phyloP scores from a whole-genome alignment of 2,329 filamentous ascomycete genomes.

The Monosporascus sp. region DNA sequence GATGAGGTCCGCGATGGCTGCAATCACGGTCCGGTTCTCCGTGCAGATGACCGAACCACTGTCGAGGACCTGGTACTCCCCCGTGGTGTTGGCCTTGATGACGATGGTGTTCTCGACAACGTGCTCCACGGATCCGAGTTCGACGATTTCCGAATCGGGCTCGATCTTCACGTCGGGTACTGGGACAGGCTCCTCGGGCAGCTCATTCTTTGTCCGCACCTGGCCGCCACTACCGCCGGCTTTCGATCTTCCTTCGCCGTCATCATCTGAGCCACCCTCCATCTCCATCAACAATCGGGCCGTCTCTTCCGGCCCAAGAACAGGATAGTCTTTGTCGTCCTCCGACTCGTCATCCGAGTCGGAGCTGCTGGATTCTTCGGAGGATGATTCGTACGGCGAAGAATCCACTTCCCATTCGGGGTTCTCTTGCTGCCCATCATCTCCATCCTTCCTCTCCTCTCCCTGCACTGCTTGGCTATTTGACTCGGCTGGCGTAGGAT shows the following conservation, averaged over 20 bases:
- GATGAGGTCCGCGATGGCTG: conserved; percentile 77
- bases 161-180: conserved; percentile 78
- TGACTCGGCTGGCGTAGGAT: conserved; percentile 14
- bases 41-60: conserved; percentile 78
- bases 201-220: conserved; percentile 79
- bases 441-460: conserved; percentile 9
- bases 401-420: conserved; percentile 85
- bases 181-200: conserved; percentile 55
- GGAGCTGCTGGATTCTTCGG: conserved; percentile 48
- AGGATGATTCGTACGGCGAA: conserved; percentile 67
- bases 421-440: conserved; percentile 28
- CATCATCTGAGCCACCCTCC: conserved; percentile 75
- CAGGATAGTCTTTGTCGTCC: conserved; percentile 51
- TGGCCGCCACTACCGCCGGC: conserved; percentile 39
- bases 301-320: conserved; percentile 76
- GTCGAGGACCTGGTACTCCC: conserved; percentile 81
- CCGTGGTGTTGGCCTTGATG: conserved; percentile 71
- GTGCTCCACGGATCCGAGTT: conserved; percentile 69
- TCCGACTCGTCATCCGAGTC: conserved; percentile 54
- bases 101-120: conserved; percentile 75
- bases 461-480: conserved; percentile 4
- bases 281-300: conserved; percentile 80
- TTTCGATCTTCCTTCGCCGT: conserved; percentile 51
- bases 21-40: conserved; percentile 69
- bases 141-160: conserved; percentile 68